These are phyloP conservation scores for Neonectria faginata DNA, from an alignment of 2,329 filamentous ascomycete genomes.

Conservation along the genomic window DNA sequence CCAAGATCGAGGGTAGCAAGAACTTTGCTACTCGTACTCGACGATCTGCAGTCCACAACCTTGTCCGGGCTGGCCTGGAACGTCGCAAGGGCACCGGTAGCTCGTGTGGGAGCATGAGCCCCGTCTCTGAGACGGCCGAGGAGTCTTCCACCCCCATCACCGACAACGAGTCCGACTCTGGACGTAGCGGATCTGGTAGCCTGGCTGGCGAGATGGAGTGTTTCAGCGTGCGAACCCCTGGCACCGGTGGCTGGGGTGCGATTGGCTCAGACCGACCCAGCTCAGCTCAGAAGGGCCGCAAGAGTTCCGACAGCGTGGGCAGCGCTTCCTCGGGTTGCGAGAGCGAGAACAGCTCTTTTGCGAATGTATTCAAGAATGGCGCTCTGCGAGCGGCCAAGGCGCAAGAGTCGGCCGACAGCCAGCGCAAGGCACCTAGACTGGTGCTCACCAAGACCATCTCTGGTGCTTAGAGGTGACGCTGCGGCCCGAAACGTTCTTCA, in stretches of 20 bases:
- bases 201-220: conserved; percentile 78
- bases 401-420: conserved; percentile 66
- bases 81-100: conserved; percentile 82
- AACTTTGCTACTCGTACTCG: conserved; percentile 96
- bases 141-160: conserved; percentile 74
- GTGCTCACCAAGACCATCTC: conserved; percentile 75
- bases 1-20: conserved; percentile 95
- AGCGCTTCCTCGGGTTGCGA: conserved; percentile 63
- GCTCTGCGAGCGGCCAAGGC: conserved; percentile 63
- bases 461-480: conserved; percentile 42
- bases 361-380: conserved; percentile 73
- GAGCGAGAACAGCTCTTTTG: conserved; percentile 70
- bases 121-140: conserved; percentile 83
- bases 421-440: conserved; percentile 87
- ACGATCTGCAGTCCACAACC: conserved; percentile 89
- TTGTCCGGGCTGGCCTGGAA: conserved; percentile 89
- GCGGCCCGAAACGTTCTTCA: conserved; percentile 34
- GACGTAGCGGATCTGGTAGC: conserved; percentile 81
- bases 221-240: conserved; percentile 81
- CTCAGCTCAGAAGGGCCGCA: conserved; percentile 73
- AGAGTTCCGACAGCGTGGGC: conserved; percentile 73
- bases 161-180: conserved; percentile 80
- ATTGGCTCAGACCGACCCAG: conserved; percentile 89
- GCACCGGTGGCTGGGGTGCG: conserved; percentile 78
- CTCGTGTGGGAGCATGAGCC: conserved; percentile 83